A percentile compares a stretch with the other conserved stretches of the same genome.
These are phyloP conservation scores for Aspergillus ostianus DNA, from an alignment of 495 filamentous ascomycete species.

Conservation along the genomic window DNA sequence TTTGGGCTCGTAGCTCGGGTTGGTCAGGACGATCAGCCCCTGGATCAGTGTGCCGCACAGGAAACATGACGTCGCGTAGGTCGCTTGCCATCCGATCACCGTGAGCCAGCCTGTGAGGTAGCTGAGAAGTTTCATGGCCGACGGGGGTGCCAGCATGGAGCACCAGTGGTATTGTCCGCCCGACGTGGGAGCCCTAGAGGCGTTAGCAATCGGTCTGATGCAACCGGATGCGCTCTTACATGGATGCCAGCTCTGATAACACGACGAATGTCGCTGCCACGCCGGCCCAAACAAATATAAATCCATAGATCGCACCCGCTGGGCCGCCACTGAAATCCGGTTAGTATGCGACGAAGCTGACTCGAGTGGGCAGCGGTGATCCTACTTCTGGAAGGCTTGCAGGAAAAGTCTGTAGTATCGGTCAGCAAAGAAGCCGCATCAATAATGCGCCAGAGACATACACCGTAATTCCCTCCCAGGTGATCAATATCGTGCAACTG, in stretches of 20 bases:
- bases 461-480: conserved; percentile 48
- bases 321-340: conserved; percentile 42
- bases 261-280: conserved; percentile 28
- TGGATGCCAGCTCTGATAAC: conserved; percentile 43
- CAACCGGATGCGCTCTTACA: conserved; percentile 22
- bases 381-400: conserved; percentile 37
- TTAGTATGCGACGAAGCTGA: not conserved
- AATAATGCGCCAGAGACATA: conserved; percentile 15
- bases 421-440: not conserved
- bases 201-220: not conserved
- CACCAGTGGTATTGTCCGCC: conserved; percentile 57
- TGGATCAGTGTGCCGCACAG: conserved; percentile 42
- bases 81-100: conserved; percentile 45
- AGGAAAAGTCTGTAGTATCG: conserved; percentile 26
- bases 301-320: conserved; percentile 52
- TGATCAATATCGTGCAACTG: conserved; percentile 48
- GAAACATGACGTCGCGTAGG: conserved; percentile 40
- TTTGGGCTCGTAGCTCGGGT: conserved; percentile 33
- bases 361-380: not conserved
- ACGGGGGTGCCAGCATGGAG: conserved; percentile 46
- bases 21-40: conserved; percentile 36
- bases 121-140: conserved; percentile 39
- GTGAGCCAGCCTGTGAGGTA: conserved; percentile 52
- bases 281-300: conserved; percentile 47
- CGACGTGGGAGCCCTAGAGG: conserved; percentile 45